A percentile compares a stretch with the other conserved stretches of the same genome.
Evolutionary conservation across 805 yeast species (phyloP).

Genomic region (Spathaspora gorwiae): DNA sequence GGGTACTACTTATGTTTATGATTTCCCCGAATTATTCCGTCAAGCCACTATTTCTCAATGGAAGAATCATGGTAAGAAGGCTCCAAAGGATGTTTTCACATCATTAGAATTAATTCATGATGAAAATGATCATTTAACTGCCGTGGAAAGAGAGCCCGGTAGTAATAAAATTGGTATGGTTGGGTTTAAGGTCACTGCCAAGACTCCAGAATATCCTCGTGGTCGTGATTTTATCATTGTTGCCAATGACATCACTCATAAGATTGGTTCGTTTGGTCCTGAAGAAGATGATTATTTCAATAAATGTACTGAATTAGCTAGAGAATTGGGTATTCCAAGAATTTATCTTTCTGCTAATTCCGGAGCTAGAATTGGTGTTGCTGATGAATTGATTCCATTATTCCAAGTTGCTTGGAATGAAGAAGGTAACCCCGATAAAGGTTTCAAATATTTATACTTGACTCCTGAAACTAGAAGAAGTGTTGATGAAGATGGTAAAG

Average conservation of each 20-base stretch:
- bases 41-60: conserved; percentile 85
- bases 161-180: conserved; percentile 97
- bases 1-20: conserved; percentile 98
- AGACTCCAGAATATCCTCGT: conserved; percentile 94
- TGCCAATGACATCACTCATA: conserved; percentile 95
- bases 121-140: conserved; percentile 62
- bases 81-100: conserved; percentile 74
- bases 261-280: conserved; percentile 99
- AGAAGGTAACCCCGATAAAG: conserved; percentile 68
- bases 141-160: conserved; percentile 93
- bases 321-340: conserved; percentile 90
- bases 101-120: conserved; percentile 87
- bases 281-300: conserved; percentile 89
- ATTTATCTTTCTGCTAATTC: conserved; percentile 95
- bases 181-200: conserved; percentile 84
- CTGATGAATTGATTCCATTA: conserved; percentile 88
- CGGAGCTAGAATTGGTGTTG: conserved; percentile 98
- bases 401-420: conserved; percentile 93
- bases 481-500: conserved; percentile 56
- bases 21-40: conserved; percentile 97
- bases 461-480: conserved; percentile 58
- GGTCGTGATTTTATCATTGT: conserved; percentile 92
- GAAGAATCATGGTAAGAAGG: conserved; percentile 61
- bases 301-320: conserved; percentile 87
- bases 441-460: conserved; percentile 85